phyloP scores from a whole-genome alignment of 352 stramenopile species.

The Globisporangium splendens region DNA sequence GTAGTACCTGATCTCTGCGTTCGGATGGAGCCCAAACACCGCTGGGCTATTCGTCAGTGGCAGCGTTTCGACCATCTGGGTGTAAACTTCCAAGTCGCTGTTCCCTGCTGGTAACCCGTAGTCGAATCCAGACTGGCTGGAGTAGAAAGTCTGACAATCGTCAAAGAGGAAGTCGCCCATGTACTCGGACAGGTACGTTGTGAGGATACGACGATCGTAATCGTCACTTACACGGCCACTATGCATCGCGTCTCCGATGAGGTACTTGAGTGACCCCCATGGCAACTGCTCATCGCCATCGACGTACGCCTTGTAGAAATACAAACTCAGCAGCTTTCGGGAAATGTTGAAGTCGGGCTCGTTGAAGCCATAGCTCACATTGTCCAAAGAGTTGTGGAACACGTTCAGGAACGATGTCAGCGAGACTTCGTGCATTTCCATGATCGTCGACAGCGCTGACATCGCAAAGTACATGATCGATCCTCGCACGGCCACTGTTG shows the following conservation, averaged over 20 bases:
- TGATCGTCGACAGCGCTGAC: constrained; percentile 88
- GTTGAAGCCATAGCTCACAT: constrained; percentile 97
- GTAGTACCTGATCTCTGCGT: constrained; percentile 96
- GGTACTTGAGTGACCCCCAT: constrained; percentile 93
- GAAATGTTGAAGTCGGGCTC: constrained; percentile 96
- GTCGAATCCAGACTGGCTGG: constrained; percentile 91
- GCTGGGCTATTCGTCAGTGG: constrained; percentile 92
- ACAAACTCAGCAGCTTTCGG: constrained; percentile 87
- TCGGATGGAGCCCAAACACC: constrained; percentile 95
- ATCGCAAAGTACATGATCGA: constrained; percentile 96
- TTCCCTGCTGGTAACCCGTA: constrained; percentile 73
- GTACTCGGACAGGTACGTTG: constrained; percentile 93
- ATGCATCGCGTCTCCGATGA: constrained; percentile 97
- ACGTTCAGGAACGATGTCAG: constrained; percentile 91
- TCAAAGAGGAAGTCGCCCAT: constrained; percentile 97
- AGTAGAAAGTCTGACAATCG: constrained; percentile 92
- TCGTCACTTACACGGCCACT: constrained; percentile 94
- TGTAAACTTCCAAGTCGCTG: constrained; percentile 77
- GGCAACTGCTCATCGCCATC: constrained; percentile 92
- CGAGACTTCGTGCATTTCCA: constrained; percentile 96
- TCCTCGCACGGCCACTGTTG: constrained; percentile 87
- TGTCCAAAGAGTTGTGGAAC: constrained; percentile 89
- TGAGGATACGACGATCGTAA: constrained; percentile 94
- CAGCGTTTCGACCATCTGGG: constrained; percentile 82
- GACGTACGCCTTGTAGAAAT: constrained; percentile 92